Base-by-base conservation (phyloP, 768 basidiomycete species). In the Macrolepiota dolichaula region DNA sequence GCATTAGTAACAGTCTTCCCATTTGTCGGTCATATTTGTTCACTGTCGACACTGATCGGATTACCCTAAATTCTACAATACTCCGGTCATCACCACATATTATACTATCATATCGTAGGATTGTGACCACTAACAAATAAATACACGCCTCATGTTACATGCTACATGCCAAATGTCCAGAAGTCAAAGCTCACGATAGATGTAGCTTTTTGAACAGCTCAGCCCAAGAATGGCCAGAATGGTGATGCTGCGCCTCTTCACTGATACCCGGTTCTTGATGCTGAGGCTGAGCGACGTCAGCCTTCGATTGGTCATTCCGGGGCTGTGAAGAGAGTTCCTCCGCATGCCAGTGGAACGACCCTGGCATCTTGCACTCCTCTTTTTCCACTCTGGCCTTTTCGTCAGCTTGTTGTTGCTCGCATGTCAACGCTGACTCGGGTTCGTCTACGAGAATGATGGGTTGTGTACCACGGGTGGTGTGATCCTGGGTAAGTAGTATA, bases 331-430 rank as follows among this genome's bases (percentile, higher is more conserved):
- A 10, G 19, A 7, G 15, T 15, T 47, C 35, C 15, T 35, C 56
- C 32, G 37, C 35, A 27, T 57, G 46, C 47, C 56, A 57, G 6
- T 46, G 55, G 22, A 57, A 57, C 12, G 56, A 57, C 10, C 56
- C 56, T 19, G 56, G 56, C 32, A 57, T 57, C 35, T 50, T 35
- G 24, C 22, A 50, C 11, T 51, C 56, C 17, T 49, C 46, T n/a
- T 35, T 47, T 24, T 49, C 44, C 17, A 12, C 35, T 15, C 29
- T 49, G 36, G 36, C 47, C 6, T 17, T 24, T 6, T 40, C 38
- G 15, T 27, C 40, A 4, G 54, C 40, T 44, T 27, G 37, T 10
- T 29, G 25, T 27, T 55, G 37, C n/a, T 44, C 54, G n/a, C 25
- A 22, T 19, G 54, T 55, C 54, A 49, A 44, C 19, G 25, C 25